phyloP scores from a whole-genome alignment of 179 eudicot species.

The Patellifolia procumbens region DNA sequence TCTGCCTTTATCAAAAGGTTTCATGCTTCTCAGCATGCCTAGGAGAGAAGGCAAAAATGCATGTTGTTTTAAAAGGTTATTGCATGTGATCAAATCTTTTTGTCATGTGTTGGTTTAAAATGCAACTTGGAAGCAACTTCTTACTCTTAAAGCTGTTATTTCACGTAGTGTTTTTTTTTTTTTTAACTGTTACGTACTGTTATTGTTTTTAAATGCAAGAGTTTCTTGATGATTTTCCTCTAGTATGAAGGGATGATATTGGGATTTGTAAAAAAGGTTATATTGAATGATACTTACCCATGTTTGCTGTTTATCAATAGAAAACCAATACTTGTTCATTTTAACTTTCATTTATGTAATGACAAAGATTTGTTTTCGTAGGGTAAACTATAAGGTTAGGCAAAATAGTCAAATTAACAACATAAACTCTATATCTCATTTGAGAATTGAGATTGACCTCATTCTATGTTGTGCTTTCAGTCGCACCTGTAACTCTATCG shows the following conservation, averaged over 20 bases:
- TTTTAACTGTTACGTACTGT: neutral
- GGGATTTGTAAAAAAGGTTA: neutral
- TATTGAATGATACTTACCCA: neutral
- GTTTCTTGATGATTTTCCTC: neutral
- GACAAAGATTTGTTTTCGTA: too few relatives aligned
- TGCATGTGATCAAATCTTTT: neutral
- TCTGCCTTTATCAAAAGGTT: conserved; percentile 40
- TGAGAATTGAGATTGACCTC: too few relatives aligned
- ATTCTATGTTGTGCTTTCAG: too few relatives aligned
- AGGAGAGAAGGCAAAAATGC: neutral
- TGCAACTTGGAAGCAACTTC: conserved; percentile 15
- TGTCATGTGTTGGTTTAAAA: conserved; percentile 16
- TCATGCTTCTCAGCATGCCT: conserved; percentile 32
- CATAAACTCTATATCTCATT: too few relatives aligned
- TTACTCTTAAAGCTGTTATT: conserved; percentile 25
- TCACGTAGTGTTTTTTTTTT: neutral
- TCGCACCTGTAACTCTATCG: too few relatives aligned
- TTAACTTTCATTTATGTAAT: too few relatives aligned
- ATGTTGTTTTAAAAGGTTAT: neutral
- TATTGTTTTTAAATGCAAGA: neutral
- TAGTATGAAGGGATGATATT: neutral
- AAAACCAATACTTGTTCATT: neutral
- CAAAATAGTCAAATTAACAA: too few relatives aligned
- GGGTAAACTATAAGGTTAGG: too few relatives aligned
- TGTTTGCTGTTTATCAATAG: neutral